Conservation (phyloP, 176 grass and related monocot species). For the Dendrocalamus sinicus region DNA sequence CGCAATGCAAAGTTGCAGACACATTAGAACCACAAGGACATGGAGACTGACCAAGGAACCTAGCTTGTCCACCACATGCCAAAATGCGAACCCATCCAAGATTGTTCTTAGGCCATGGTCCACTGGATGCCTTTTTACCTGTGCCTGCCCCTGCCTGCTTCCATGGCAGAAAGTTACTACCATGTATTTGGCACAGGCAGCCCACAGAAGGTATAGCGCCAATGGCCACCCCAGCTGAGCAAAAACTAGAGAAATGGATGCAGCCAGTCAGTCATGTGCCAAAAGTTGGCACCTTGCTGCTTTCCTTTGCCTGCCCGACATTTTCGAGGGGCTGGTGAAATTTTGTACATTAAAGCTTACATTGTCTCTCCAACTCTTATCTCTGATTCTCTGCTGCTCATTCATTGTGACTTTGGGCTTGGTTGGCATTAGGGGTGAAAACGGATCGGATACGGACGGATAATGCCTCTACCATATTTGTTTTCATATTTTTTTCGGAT, state of each 20-base stretch:
- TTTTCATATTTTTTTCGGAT: too few relatives aligned
- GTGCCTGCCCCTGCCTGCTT: constrained; percentile 15
- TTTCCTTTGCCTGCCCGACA: constrained; percentile 35
- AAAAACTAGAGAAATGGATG: constrained; percentile 14
- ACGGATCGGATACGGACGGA: too few relatives aligned
- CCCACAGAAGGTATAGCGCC: neutral
- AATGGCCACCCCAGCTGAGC: constrained; percentile 2
- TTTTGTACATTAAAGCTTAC: constrained; percentile 38
- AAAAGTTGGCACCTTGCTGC: constrained; percentile 26
- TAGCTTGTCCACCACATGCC: constrained; percentile 3
- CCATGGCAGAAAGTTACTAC: constrained; percentile 38
- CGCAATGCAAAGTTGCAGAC: constrained; percentile 11
- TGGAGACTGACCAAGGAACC: neutral
- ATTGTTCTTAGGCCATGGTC: constrained; percentile 41
- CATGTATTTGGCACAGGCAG: neutral
- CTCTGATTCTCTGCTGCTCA: neutral
- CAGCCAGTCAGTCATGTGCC: constrained; percentile 38
- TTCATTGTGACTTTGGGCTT: neutral
- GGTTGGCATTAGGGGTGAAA: too few relatives aligned
- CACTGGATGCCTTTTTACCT: constrained; percentile 17
- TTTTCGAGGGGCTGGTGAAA: constrained; percentile 30
- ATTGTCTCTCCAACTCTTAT: neutral
- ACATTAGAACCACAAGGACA: neutral
- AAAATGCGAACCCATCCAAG: neutral
- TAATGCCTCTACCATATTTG: too few relatives aligned